Evolutionary conservation across 2,329 filamentous ascomycete genomes (phyloP), one percentile per base, ranked within the genome.

Genomic region (Penicillium crustosum): DNA sequence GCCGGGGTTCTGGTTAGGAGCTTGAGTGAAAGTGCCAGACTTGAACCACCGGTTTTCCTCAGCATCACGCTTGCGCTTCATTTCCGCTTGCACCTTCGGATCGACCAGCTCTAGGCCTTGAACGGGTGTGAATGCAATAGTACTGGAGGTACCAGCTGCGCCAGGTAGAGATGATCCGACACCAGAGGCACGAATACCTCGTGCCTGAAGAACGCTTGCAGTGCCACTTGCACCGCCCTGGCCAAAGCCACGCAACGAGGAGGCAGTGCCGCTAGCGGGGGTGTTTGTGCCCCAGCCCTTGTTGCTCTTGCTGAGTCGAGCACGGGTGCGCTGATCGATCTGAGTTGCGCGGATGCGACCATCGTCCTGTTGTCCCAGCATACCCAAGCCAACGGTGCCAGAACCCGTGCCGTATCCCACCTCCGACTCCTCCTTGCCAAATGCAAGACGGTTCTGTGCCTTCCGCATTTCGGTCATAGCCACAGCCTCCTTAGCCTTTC

Each of bases 1-100:
- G 45, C 44, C 62, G 23, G 21, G 31, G 53, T 61, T 70, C 55
- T 75, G 70, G 43, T 63, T 66, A 10, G 86, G 86, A 55, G 96
- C 84, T 74, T 97, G 93, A 9, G 94, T 97, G 71, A 99, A 99
- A 0, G 91, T 93, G n/a, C 94, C 94, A 47, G 91, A 90, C 76
- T 94, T 96, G 81, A 99, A 99, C 89, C 92, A 99, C 38, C 91
- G 83, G 72, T 97, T 93, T 72, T 96, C 91, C 63, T 97, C 94
- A 0, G 91, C 93, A 73, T 96, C 95, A 62, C 92, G 82, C 80
- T 97, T 97, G 67, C 91, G 84, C 71, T 84, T 92, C 73, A 96
- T 83, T 78, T 97, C 92, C 8, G 91, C 90, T 66, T 92, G 87
- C 57, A 90, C 86, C 79, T 94, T 96, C 23, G 94, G 94, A 73